Conservation (phyloP, 139 green algal species). For the Picochlorum sp. region DNA sequence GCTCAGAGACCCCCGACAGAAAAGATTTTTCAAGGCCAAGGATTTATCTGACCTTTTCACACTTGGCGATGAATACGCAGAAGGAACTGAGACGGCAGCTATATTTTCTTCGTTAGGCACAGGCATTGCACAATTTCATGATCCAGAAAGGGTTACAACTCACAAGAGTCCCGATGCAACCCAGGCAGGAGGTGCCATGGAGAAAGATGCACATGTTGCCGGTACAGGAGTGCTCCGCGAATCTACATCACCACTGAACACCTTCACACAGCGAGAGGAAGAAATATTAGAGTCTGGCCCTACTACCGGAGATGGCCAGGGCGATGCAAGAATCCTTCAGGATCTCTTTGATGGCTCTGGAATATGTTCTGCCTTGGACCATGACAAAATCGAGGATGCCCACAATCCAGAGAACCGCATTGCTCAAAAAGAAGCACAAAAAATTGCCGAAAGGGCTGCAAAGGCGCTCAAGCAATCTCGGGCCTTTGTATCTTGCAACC, state of each 20-base stretch:
- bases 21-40: constrained; percentile 80
- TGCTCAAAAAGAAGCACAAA: constrained; percentile 45
- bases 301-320: not conserved
- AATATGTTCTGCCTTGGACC: constrained; percentile 64
- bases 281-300: not conserved
- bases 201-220: not conserved
- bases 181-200: not conserved
- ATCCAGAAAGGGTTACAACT: no score
- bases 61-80: constrained; percentile 56
- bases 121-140: not conserved
- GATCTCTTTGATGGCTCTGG: constrained; percentile 77
- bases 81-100: constrained; percentile 54
- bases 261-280: not conserved
- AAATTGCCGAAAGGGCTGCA: constrained; percentile 35
- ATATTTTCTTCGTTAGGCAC: constrained; percentile 59
- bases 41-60: constrained; percentile 92
- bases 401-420: constrained; percentile 42
- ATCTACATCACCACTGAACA: not conserved
- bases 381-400: constrained; percentile 66
- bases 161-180: no score
- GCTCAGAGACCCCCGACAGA: constrained; percentile 82
- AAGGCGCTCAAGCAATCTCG: constrained; percentile 59
- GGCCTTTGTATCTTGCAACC: not conserved
- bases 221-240: no score
- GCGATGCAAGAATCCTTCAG: constrained; percentile 55